Evolutionary conservation across 192 early-diverging fungal genomes (phyloP).

Genomic region (Gaertneriomyces sp.): DNA sequence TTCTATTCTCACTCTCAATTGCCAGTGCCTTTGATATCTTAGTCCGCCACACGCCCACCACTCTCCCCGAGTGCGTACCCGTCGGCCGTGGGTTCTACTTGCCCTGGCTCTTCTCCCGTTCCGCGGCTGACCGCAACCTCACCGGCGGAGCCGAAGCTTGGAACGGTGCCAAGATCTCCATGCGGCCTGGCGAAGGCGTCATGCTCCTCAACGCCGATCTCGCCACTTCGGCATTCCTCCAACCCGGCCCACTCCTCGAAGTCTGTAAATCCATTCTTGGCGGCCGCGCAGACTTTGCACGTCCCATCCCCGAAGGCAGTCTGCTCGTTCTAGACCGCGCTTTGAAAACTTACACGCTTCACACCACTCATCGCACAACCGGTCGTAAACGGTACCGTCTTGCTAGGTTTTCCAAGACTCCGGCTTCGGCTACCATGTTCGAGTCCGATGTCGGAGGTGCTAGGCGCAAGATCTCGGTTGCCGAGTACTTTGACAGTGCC

Average conservation of each 20-base stretch:
- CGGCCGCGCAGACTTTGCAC: background rate
- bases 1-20: background rate
- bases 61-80: slow-evolving; percentile 6
- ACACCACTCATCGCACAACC: slow-evolving; percentile 5
- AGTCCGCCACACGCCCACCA: slow-evolving; percentile 18
- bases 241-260: slow-evolving; percentile 18
- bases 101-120: slow-evolving; percentile 5
- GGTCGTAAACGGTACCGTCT: slow-evolving; percentile 15
- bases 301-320: slow-evolving; percentile 3
- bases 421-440: slow-evolving; percentile 51
- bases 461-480: slow-evolving; percentile 47
- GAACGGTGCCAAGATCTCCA: slow-evolving; percentile 30
- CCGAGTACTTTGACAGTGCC: slow-evolving; percentile 62
- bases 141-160: slow-evolving; percentile 32
- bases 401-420: slow-evolving; percentile 5
- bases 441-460: slow-evolving; percentile 27
- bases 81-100: slow-evolving; percentile 28
- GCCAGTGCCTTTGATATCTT: slow-evolving; percentile 19
- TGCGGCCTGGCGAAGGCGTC: slow-evolving; percentile 22
- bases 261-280: slow-evolving; percentile 14
- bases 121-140: slow-evolving; percentile 11
- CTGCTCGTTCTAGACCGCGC: slow-evolving; percentile 8
- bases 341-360: slow-evolving; percentile 13
- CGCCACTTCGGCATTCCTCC: slow-evolving; percentile 31
- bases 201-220: slow-evolving; percentile 38